These are phyloP conservation scores for Pythium scleroteichum DNA, from an alignment of 352 stramenopile genomes.

Conservation along the genomic window DNA sequence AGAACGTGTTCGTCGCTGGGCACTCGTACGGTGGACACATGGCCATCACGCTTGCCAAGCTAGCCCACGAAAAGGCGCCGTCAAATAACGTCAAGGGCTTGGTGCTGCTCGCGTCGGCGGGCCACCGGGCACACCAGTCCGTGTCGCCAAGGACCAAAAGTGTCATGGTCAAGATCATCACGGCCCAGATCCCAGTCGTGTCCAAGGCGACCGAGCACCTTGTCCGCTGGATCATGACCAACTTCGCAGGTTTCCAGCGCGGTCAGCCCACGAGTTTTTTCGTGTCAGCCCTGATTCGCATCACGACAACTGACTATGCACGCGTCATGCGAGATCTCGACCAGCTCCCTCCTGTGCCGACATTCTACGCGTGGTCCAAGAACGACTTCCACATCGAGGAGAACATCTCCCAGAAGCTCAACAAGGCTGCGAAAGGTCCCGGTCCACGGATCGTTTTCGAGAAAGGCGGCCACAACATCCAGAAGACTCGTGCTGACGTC, in stretches of 20 bases:
- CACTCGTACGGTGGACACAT: constrained; percentile 37
- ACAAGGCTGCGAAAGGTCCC: constrained; percentile 5
- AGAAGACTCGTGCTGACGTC: constrained; percentile 38
- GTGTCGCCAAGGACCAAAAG: constrained; percentile 2
- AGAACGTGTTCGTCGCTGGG: constrained; percentile 29
- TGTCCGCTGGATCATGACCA: constrained; percentile 15
- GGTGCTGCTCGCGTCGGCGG: constrained; percentile 20
- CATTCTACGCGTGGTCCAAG: constrained; percentile 36
- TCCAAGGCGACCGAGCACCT: constrained; percentile 1
- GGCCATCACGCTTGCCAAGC: constrained; percentile 17
- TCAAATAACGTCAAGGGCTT: constrained; percentile 16
- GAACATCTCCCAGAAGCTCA: constrained; percentile 27
- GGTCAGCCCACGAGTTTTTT: constrained; percentile 12
- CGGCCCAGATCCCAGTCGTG: constrained; percentile 13
- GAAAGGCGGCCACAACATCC: constrained; percentile 46
- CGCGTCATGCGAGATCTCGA: constrained; percentile 12
- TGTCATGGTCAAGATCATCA: constrained; percentile 9
- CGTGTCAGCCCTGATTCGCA: constrained; percentile 16
- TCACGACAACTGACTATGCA: constrained; percentile 23
- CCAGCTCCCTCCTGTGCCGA: constrained; percentile 25
- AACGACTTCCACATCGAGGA: constrained; percentile 35
- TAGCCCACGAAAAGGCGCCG: not conserved
- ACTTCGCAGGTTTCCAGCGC: constrained; percentile 15
- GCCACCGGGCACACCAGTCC: constrained; percentile 17
- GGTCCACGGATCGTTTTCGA: constrained; percentile 39